Conservation (phyloP, 2,329 filamentous ascomycete genomes). For the Trichoderma citrinoviride region DNA sequence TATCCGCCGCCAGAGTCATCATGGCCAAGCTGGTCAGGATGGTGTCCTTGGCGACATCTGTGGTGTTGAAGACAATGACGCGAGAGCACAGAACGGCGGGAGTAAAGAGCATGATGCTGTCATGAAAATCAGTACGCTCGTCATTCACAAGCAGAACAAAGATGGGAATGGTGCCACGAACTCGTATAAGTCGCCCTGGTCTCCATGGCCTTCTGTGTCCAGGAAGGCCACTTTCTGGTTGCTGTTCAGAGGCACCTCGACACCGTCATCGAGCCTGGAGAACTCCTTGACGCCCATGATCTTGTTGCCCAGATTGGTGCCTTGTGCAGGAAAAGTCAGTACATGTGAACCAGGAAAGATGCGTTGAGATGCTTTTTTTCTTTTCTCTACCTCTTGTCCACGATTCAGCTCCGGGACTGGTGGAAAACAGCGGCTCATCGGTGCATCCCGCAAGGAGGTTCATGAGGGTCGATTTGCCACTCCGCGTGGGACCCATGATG, state of each 20-base stretch:
- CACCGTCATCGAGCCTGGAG: constrained; percentile 9
- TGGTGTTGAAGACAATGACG: constrained; percentile 17
- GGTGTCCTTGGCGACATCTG: constrained; percentile 18
- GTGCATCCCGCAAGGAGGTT: constrained; percentile 17
- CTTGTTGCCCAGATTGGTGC: constrained; percentile 16
- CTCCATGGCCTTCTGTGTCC: constrained; percentile 16
- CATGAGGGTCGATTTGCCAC: constrained; percentile 14
- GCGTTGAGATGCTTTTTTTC: neutral
- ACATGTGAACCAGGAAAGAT: neutral
- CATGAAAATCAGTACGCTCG: neutral
- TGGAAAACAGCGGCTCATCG: constrained; percentile 13
- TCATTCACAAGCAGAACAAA: neutral
- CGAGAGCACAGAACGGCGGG: constrained; percentile 16
- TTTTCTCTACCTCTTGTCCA: constrained; percentile 16
- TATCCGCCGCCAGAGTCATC: constrained; percentile 14
- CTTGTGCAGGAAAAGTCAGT: constrained; percentile 1
- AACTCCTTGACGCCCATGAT: constrained; percentile 16
- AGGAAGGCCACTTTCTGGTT: constrained; percentile 8
- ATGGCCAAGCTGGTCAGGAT: constrained; percentile 15
- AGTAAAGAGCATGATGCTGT: constrained; percentile 15
- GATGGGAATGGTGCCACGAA: neutral
- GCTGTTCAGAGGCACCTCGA: neutral
- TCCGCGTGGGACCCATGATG: constrained; percentile 19
- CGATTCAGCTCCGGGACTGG: constrained; percentile 7
- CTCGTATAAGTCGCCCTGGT: constrained; percentile 20